A percentile compares a stretch with the other conserved stretches of the same genome.
These are phyloP conservation scores for Auriculariales sp. DNA, from an alignment of 768 basidiomycete species.

Conservation along the genomic window DNA sequence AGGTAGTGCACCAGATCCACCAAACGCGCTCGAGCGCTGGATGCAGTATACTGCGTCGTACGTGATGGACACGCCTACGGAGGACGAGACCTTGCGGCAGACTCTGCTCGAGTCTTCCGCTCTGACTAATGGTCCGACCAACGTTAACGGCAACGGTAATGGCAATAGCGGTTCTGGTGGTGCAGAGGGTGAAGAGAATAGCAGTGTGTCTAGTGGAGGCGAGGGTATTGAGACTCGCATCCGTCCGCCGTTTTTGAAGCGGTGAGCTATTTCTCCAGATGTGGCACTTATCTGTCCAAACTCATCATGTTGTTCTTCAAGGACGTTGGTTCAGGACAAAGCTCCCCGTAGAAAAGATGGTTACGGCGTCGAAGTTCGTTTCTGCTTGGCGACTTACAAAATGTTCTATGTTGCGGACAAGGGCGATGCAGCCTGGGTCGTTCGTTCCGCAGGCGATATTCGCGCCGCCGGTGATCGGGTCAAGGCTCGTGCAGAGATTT, in stretches of 20 bases:
- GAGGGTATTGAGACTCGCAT: constrained; percentile 59
- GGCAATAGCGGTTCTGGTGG: background rate
- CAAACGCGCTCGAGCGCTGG: background rate
- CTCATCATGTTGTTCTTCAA: constrained; percentile 15
- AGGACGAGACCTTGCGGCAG: background rate
- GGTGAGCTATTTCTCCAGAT: constrained; percentile 24
- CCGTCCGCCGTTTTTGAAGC: constrained; percentile 48
- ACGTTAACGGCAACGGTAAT: background rate
- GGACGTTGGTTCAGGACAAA: constrained; percentile 11
- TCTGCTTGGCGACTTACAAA: constrained; percentile 72
- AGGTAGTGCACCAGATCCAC: no score
- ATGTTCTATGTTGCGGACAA: constrained; percentile 61
- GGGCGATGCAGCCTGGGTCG: constrained; percentile 12
- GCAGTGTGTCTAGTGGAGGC: constrained; percentile 41
- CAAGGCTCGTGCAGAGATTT: background rate
- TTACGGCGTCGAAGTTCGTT: constrained; percentile 64
- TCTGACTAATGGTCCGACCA: background rate
- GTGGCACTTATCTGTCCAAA: background rate
- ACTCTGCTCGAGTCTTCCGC: background rate
- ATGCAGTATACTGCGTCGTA: constrained; percentile 1
- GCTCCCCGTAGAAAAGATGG: constrained; percentile 18
- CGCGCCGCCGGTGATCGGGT: background rate
- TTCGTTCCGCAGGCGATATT: background rate
- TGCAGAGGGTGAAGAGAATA: background rate
- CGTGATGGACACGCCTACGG: background rate